Conservation (phyloP, 306 rosid species). For the Cucumis melo region DNA sequence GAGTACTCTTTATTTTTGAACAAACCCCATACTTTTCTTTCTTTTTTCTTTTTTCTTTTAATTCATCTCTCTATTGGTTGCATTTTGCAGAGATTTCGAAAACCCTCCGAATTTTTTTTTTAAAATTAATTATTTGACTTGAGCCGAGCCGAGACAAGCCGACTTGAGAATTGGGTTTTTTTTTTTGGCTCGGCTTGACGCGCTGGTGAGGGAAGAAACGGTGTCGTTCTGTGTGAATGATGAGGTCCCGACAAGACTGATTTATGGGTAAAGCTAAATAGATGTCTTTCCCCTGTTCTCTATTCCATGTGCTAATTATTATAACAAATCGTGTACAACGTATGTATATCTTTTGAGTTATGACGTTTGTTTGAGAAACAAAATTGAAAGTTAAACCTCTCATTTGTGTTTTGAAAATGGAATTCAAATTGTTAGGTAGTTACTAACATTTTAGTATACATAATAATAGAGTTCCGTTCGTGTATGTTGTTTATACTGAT, state of each 20-base stretch:
- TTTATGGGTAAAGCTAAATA: neutral
- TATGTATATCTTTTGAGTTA: neutral
- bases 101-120: neutral
- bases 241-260: neutral
- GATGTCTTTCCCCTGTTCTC: neutral
- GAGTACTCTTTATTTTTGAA: slow-evolving; percentile 1
- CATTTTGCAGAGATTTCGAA: neutral
- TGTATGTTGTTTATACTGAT: no score
- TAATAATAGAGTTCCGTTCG: neutral
- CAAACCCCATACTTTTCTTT: neutral
- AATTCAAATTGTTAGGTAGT: neutral
- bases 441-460: no score
- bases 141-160: neutral
- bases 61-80: neutral
- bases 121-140: neutral
- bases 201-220: neutral
- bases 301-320: neutral
- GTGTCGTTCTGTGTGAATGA: neutral
- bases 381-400: no score
- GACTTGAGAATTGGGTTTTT: neutral
- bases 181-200: neutral
- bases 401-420: no score
- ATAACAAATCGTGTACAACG: neutral
- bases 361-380: neutral
- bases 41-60: neutral